Evolutionary conservation across 805 yeast species (phyloP), one percentile per base, ranked within the genome.

Genomic region (Maudiozyma pseudohumilis): DNA sequence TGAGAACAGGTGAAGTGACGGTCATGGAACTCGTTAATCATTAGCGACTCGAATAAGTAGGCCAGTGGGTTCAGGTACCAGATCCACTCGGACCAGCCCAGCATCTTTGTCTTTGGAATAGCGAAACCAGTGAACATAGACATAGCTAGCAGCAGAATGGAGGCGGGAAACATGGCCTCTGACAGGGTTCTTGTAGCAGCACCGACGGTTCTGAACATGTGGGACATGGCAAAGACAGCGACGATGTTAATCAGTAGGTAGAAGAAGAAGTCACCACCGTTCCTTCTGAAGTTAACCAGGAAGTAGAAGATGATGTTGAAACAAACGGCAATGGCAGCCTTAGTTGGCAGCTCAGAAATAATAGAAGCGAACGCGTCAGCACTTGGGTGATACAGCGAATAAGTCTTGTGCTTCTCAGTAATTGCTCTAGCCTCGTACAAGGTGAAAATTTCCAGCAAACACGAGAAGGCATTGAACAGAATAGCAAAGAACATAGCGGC

Each of bases 311-410:
- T 52, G 34, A 76, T 48, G 47, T 69, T 68, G 63, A 77, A 75
- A 3, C 60, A 53, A 27, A 73, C 43, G 21, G 69, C 59, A 13
- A 66, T 59, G 10, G 62, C 27, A 15, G 72, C 29, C 49, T 74
- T 74, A 34, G 66, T 52, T 4, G 81, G 82, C 25, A 75, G 44
- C 47, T 77, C 80, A 7, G 80, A 66, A n/a, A 76, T 43, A 40
- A 77, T 66, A 2, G 77, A 70, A 0, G 82, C 77, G 30, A 78
- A 48, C 0, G 84, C 80, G 48, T 78, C 79, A 5, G 84, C 78
- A 37, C 75, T 62, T 10, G 81, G 80, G 43, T 70, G 77, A 46
- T 76, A 76, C 28, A 77, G 52, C 1, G 78, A 75, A 46, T 68
- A 75, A 20, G 67, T 66, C 44, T 69, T 69, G 44, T 76, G 83